A percentile compares a stretch with the other conserved stretches of the same genome.
phyloP scores from a whole-genome alignment of 2,329 filamentous ascomycete genomes.

The Mycosphaerelloides madeirae region DNA sequence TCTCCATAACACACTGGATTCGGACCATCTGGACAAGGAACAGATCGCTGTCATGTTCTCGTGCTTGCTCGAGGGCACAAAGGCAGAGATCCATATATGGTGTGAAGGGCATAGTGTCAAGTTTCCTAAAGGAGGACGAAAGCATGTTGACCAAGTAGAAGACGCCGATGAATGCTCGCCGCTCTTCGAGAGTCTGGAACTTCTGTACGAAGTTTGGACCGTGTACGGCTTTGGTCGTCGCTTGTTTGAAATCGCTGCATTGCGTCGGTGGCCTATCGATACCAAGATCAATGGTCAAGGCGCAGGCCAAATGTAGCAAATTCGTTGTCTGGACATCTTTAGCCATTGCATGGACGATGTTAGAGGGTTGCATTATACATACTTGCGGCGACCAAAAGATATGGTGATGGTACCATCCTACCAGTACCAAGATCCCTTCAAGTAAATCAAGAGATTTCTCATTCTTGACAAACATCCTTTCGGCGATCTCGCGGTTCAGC shows the following conservation, averaged over 20 bases:
- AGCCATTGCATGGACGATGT: too few species aligned
- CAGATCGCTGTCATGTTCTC: conserved; percentile 26
- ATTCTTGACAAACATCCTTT: conserved; percentile 27
- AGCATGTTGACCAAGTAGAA: conserved; percentile 29
- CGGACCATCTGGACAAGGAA: conserved; percentile 29
- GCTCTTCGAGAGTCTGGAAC: conserved; percentile 21
- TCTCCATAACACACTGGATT: conserved; percentile 25
- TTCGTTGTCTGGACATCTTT: conserved; percentile 29
- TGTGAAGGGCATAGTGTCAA: conserved; percentile 25
- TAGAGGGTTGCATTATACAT: too few species aligned
- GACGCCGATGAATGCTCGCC: conserved; percentile 23
- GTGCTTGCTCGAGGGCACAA: conserved; percentile 16
- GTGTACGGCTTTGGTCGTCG: conserved; percentile 10
- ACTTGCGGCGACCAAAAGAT: conserved; percentile 26
- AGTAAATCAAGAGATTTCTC: conserved; percentile 29
- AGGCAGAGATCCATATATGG: conserved; percentile 24
- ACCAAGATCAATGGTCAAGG: conserved; percentile 24
- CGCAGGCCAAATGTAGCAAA: conserved; percentile 28
- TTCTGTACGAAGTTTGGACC: conserved; percentile 1
- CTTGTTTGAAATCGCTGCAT: conserved; percentile 16
- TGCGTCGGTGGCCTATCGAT: conserved; percentile 21
- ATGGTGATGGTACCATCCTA: conserved; percentile 28
- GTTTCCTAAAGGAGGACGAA: conserved; percentile 28
- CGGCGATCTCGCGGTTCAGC: conserved; percentile 27
- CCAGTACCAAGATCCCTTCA: conserved; percentile 23